Percentiles rank a stretch among this genome's conserved stretches.
Conservation (phyloP, 805 yeast genomes). For the Nakazawaea holstii region DNA sequence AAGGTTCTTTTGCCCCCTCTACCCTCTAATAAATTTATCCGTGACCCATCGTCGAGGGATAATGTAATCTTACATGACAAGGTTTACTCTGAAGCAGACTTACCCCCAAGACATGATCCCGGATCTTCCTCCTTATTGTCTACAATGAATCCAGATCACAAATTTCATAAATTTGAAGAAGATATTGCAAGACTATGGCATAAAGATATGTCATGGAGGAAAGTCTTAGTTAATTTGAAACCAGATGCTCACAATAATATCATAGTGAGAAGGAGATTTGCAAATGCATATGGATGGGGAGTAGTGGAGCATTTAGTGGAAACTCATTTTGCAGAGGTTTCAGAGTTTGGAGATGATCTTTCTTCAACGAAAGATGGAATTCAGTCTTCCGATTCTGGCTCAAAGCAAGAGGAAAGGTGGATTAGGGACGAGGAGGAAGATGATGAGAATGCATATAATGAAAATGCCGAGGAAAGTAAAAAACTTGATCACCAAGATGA, state of each 20-base stretch:
- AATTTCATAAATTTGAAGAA: constrained; percentile 57
- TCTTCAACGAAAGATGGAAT: constrained; percentile 4
- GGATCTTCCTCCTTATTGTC: constrained; percentile 24
- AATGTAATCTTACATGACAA: constrained; percentile 78
- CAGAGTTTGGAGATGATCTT: constrained; percentile 15
- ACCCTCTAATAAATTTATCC: constrained; percentile 63
- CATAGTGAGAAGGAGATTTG: constrained; percentile 79
- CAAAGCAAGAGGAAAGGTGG: constrained; percentile 6
- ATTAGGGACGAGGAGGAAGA: constrained; percentile 10
- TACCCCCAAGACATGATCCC: constrained; percentile 41
- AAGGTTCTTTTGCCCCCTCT: constrained; percentile 74
- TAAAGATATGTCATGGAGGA: constrained; percentile 79
- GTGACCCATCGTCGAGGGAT: constrained; percentile 60
- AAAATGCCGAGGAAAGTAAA: constrained; percentile 1
- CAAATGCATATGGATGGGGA: constrained; percentile 94
- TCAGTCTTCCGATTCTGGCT: background rate
- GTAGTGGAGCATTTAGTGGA: constrained; percentile 78
- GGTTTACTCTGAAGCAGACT: constrained; percentile 56
- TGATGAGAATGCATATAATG: constrained; percentile 8
- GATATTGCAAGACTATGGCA: constrained; percentile 88
- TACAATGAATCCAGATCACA: constrained; percentile 26
- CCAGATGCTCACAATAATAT: constrained; percentile 97
- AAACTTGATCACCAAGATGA: background rate
- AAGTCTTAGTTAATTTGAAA: constrained; percentile 75
- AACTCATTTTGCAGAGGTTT: constrained; percentile 45